Base-by-base conservation (phyloP, 495 filamentous ascomycete genomes). In the Sabuloglossum arenarium region DNA sequence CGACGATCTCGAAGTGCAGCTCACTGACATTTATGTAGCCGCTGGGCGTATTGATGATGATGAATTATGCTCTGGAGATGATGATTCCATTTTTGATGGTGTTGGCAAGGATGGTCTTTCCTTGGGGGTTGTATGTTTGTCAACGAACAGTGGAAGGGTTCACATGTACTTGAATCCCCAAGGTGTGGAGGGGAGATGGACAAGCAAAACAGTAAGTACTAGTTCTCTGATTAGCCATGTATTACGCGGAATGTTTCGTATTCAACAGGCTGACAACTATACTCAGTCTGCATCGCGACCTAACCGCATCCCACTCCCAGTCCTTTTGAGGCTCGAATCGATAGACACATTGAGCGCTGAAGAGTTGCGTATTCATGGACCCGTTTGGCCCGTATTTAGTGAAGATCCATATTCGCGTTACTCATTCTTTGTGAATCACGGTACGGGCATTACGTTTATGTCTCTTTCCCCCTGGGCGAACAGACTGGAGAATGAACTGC, bases 161-260 rank as follows among this genome's bases (percentile, higher is more conserved):
- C 79, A 86, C 56, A 67, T 93, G 23, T 93, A 84, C 62, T 71
- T 95, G 19, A 85, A 91, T 61, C 63, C 88, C 1, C 80, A 88
- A 31, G 85, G 84, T 0, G 77, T 93, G 0, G 79, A 89, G 65
- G 88, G 82, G 9, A 79, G 87, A 62, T 95, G 88, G 88, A 75
- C 14, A 64, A 66, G 16, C 39, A 63, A 6, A n/a, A 28, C 47
- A 11, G 47, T 51, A 27, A 51, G 47, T 47, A 37, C 10, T 5
- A 11, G 28, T 19, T 51, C 25, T 27, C 6, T 6, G n/a, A 23
- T 27, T 51, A 53, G 24, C 19, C 53, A 19, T 56, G 14, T 27
- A 34, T 53, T 28, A 37, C 11, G 27, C 37, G 28, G 14, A 23
- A 24, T 2, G 25, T 24, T 43, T 30, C 27, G n/a, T 6, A 1